Evolutionary conservation across 1,284 basidiomycete species (phyloP).

Genomic region (Leccinum variabile): DNA sequence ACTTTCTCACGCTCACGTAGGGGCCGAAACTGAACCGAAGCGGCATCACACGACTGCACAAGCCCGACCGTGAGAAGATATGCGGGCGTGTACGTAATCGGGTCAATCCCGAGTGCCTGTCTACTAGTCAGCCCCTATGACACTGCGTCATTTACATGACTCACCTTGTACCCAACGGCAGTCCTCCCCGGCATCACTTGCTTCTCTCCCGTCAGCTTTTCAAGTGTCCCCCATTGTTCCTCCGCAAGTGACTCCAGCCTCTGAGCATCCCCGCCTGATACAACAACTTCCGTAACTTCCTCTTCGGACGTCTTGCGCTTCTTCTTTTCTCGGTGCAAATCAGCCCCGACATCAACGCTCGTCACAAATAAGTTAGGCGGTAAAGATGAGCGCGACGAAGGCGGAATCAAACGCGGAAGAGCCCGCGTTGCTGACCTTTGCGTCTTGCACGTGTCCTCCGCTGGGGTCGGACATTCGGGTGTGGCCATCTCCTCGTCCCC

Average conservation of each 20-base stretch:
- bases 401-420: slow-evolving; percentile 53
- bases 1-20: slow-evolving; percentile 14
- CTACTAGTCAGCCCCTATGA: background rate
- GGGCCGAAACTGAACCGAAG: slow-evolving; percentile 14
- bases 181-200: slow-evolving; percentile 10
- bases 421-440: background rate
- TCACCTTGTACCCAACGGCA: slow-evolving; percentile 31
- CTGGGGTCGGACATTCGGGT: background rate
- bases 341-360: slow-evolving; percentile 36
- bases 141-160: background rate
- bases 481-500: slow-evolving; percentile 15
- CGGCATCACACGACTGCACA: slow-evolving; percentile 11
- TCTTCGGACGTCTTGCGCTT: slow-evolving; percentile 14
- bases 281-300: slow-evolving; percentile 10
- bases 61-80: slow-evolving; percentile 19
- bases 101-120: slow-evolving; percentile 30
- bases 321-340: slow-evolving; percentile 12
- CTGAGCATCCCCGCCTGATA: background rate
- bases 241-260: slow-evolving; percentile 16
- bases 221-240: slow-evolving; percentile 20
- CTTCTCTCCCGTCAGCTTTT: slow-evolving; percentile 1
- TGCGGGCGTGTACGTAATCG: slow-evolving; percentile 30
- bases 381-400: slow-evolving; percentile 40
- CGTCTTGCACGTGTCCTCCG: background rate
- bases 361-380: slow-evolving; percentile 37